Evolutionary conservation across 2,329 filamentous ascomycete species (phyloP), one percentile per base, ranked within the genome.

Genomic region (Bipolaris bicolor): DNA sequence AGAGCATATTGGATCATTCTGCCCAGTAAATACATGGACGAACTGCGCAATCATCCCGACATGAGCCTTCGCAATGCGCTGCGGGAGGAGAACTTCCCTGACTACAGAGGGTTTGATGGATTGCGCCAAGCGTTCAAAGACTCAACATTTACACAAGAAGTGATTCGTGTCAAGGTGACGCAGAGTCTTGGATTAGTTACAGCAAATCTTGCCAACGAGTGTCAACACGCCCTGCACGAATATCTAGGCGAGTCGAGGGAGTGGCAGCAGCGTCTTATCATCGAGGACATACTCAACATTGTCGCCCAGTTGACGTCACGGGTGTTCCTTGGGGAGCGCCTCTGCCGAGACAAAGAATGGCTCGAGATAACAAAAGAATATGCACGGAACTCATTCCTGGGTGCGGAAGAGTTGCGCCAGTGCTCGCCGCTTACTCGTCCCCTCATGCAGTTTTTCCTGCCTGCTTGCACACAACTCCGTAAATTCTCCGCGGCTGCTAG

Each of bases 261-360:
- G 44, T 47, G 44, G 44, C 44, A 47, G 44, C 44, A 47, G 44
- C 44, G 44, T 34, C 34, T 47, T 29, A 47, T 47, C 44, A 47
- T 47, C 34, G 44, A 47, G 26, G 44, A 47, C 44, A 47, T 47
- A 34, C 44, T 47, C 44, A 47, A 47, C 44, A 47, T 47, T 47
- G 44, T 47, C 44, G 44, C 44, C 44, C 44, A 47, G 44, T 47
- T 47, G 29, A 48, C 45, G 16, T 48, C 45, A 31, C 45, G 45
- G 31, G 45, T 48, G 18, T 48, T 48, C 33, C 31, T 48, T 37
- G 45, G 45, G 31, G 45, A 48, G 18, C 31, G 33, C 16, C 45
- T 48, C 11, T 48, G 45, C 18, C 45, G 45, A 37, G 31, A 48
- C 31, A 37, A 48, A 37, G 31, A 48, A 37, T 48, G 45, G 45